phyloP scores from a whole-genome alignment of 352 stramenopile genomes.

The Pythium plurisporium region DNA sequence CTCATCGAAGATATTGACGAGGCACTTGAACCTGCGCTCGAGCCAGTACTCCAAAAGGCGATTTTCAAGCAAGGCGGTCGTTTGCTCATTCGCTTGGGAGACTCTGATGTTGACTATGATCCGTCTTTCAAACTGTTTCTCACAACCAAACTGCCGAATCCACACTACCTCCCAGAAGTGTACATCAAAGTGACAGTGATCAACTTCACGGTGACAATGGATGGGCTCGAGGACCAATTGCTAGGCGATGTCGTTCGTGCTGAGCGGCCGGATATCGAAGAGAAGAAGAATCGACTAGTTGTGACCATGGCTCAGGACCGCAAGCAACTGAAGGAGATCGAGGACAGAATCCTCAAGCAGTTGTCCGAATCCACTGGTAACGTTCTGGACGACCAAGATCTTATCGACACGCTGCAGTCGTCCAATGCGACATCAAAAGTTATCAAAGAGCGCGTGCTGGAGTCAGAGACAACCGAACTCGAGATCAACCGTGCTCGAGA shows the following conservation, averaged over 20 bases:
- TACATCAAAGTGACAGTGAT: conserved; percentile 97
- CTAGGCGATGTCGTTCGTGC: conserved; percentile 90
- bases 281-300: conserved; percentile 92
- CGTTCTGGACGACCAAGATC: conserved; percentile 91
- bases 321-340: conserved; percentile 91
- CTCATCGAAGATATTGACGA: conserved; percentile 94
- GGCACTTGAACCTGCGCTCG: conserved; percentile 86
- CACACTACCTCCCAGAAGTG: conserved; percentile 92
- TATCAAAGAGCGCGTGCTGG: conserved; percentile 88
- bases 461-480: conserved; percentile 87
- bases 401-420: conserved; percentile 83
- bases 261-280: conserved; percentile 91
- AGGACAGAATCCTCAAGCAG: conserved; percentile 90
- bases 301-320: conserved; percentile 92
- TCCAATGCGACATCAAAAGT: conserved; percentile 83
- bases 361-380: conserved; percentile 90
- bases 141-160: conserved; percentile 92
- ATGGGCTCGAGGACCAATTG: conserved; percentile 91
- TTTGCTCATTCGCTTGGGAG: conserved; percentile 86
- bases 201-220: conserved; percentile 96
- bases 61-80: conserved; percentile 90
- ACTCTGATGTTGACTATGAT: conserved; percentile 93
- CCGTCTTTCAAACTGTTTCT: conserved; percentile 86
- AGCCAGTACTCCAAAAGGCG: conserved; percentile 91
- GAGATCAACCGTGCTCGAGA: conserved; percentile 90